phyloP scores from a whole-genome alignment of 1,139 yeast species.

The Taphrina pruni region DNA sequence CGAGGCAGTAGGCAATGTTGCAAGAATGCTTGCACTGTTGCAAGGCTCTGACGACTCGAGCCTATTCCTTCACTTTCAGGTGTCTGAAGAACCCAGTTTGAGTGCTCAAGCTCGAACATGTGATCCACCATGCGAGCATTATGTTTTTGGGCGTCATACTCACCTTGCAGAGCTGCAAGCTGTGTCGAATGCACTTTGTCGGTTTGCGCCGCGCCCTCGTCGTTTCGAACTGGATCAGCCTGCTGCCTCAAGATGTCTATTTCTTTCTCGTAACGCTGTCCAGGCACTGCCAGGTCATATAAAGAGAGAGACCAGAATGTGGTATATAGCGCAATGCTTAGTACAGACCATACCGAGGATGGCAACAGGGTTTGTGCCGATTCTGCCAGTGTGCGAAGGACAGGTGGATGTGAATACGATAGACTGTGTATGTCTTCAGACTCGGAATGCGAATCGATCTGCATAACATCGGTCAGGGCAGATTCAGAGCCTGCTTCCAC shows the following conservation, averaged over 20 bases:
- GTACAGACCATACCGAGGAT: slow-evolving; percentile 51
- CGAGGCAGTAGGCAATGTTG: slow-evolving; percentile 78
- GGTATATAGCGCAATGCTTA: slow-evolving; percentile 60
- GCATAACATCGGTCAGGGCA: background rate
- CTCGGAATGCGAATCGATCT: background rate
- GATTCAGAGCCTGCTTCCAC: background rate
- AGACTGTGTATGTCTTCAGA: background rate
- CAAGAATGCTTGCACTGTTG: slow-evolving; percentile 55
- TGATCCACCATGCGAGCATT: slow-evolving; percentile 3
- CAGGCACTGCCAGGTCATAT: slow-evolving; percentile 71
- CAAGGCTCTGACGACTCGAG: background rate
- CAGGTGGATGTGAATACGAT: background rate
- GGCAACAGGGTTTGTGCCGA: slow-evolving; percentile 12
- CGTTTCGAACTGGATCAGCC: background rate
- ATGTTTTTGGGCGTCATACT: background rate
- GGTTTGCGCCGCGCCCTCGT: background rate
- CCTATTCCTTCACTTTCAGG: background rate
- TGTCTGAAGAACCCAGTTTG: background rate
- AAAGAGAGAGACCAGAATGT: slow-evolving; percentile 77
- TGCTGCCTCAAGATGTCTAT: background rate
- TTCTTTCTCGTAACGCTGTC: slow-evolving; percentile 61
- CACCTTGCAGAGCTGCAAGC: background rate
- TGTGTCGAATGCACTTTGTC: background rate
- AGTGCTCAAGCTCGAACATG: slow-evolving; percentile 23
- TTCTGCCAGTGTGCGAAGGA: background rate